Percentiles rank a stretch among this genome's conserved stretches.
Conservation (phyloP, 2,329 filamentous ascomycete genomes). For the Acrodontium crateriforme region DNA sequence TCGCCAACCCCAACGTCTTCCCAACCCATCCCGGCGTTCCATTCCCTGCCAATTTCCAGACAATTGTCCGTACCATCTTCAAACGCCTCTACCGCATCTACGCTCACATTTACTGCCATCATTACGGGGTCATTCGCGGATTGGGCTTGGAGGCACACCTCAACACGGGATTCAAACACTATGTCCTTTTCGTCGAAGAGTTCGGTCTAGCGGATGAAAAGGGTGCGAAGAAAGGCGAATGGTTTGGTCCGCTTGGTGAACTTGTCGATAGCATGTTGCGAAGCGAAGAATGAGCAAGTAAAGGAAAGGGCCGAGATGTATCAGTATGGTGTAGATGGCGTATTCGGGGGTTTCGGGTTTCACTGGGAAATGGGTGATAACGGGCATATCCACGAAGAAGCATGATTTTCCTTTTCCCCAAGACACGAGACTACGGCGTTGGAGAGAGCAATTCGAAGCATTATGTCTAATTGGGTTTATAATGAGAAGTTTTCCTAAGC, state of each 20-base stretch:
- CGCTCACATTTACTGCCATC: conserved; percentile 93
- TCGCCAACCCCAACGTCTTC: conserved; percentile 90
- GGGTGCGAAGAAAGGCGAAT: conserved; percentile 46
- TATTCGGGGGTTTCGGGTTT: too few species aligned
- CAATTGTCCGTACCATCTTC: conserved; percentile 97
- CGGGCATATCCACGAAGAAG: too few species aligned
- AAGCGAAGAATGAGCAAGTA: too few species aligned
- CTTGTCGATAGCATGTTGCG: conserved; percentile 95
- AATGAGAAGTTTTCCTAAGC: too few species aligned
- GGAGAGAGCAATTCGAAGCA: too few species aligned
- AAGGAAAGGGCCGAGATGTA: too few species aligned
- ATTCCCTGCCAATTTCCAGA: conserved; percentile 80
- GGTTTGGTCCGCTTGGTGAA: conserved; percentile 90
- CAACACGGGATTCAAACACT: conserved; percentile 99
- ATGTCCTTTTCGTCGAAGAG: conserved; percentile 96
- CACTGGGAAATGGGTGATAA: too few species aligned
- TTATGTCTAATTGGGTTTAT: too few species aligned
- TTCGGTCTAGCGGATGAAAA: conserved; percentile 83
- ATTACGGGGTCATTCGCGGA: conserved; percentile 92
- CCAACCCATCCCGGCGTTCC: conserved; percentile 63
- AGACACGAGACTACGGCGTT: too few species aligned
- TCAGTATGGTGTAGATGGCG: too few species aligned
- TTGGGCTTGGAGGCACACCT: conserved; percentile 91
- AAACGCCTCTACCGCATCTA: conserved; percentile 98
- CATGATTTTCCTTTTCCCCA: too few species aligned